Evolutionary conservation across 306 rosid genomes (phyloP).

Genomic region (Vigna hirtella): DNA sequence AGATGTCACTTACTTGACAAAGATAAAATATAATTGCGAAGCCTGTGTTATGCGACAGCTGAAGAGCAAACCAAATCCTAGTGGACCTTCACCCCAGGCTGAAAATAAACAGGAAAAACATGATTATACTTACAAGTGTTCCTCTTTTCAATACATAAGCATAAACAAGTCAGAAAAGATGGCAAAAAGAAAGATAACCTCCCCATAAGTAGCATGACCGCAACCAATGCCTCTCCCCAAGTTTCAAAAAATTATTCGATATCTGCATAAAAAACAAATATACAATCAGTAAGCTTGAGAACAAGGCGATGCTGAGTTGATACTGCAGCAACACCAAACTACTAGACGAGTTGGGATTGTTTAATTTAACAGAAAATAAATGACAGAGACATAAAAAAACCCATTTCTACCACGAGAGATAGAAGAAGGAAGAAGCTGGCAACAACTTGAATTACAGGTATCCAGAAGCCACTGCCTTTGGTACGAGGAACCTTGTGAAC

Average conservation of each 20-base stretch:
- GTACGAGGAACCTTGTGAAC: slow-evolving; percentile 83
- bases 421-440: slow-evolving; percentile 88
- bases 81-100: slow-evolving; percentile 96
- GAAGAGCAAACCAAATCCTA: slow-evolving; percentile 91
- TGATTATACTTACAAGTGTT: slow-evolving; percentile 32
- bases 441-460: slow-evolving; percentile 86
- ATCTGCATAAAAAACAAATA: slow-evolving; percentile 56
- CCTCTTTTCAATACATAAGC: not conserved
- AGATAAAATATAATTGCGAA: slow-evolving; percentile 76
- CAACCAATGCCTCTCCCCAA: slow-evolving; percentile 75
- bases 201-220: slow-evolving; percentile 91
- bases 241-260: slow-evolving; percentile 60
- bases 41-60: slow-evolving; percentile 89
- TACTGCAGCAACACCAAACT: not conserved
- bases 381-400: slow-evolving; percentile 17
- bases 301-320: not conserved
- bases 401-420: slow-evolving; percentile 69
- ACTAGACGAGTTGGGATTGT: not conserved
- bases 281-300: not conserved
- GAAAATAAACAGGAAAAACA: slow-evolving; percentile 45
- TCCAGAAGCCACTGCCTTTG: slow-evolving; percentile 92
- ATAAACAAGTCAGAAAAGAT: slow-evolving; percentile 16
- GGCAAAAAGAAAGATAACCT: slow-evolving; percentile 60
- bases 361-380: slow-evolving; percentile 4
- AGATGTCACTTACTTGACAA: slow-evolving; percentile 74